Evolutionary conservation across 2,329 filamentous ascomycete genomes (phyloP).

Genomic region (Talaromyces rugulosus): DNA sequence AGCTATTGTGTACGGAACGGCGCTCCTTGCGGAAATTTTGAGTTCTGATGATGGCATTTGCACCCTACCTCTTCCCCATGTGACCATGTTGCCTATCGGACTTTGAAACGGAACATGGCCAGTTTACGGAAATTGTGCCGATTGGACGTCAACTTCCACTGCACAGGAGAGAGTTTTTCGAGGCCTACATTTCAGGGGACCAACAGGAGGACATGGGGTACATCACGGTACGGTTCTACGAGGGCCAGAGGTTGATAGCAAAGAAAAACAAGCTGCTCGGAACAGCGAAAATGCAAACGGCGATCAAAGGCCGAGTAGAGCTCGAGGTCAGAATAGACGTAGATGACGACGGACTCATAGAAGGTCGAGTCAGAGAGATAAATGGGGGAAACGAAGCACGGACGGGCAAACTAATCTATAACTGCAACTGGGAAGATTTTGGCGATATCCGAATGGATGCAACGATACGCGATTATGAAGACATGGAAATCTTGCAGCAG

Average conservation of each 20-base stretch:
- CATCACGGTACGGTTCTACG: background rate
- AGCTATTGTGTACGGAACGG: background rate
- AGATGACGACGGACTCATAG: background rate
- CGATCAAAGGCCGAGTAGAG: background rate
- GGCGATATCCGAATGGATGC: background rate
- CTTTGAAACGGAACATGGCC: background rate
- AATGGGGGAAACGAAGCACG: background rate
- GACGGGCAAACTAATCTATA: background rate
- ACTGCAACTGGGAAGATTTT: background rate
- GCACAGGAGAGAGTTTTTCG: background rate
- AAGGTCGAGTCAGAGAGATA: background rate
- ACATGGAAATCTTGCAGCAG: background rate
- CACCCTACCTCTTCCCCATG: background rate
- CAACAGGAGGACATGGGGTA: background rate
- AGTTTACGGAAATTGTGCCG: background rate
- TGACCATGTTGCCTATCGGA: background rate
- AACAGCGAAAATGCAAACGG: background rate
- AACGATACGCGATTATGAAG: background rate
- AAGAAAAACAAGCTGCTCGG: background rate
- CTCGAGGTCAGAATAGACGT: background rate
- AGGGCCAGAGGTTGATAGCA: background rate
- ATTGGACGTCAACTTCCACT: background rate
- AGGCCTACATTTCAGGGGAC: background rate
- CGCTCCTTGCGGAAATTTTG: background rate
- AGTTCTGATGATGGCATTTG: background rate